These are phyloP conservation scores for Phaffomyces opuntiae DNA, from an alignment of 805 yeast genomes.

Conservation along the genomic window DNA sequence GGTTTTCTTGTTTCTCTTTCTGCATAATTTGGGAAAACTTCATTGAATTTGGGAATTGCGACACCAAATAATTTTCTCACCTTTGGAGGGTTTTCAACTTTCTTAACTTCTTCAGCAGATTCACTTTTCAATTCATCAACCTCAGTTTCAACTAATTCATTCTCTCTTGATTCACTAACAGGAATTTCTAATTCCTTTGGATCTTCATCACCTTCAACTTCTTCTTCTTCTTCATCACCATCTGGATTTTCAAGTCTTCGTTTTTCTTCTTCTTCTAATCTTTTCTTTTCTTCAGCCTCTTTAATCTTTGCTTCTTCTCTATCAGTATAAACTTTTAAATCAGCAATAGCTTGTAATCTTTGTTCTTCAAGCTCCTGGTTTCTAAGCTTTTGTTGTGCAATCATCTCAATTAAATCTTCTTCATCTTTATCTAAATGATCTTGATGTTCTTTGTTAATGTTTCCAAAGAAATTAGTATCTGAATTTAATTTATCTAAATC, in stretches of 20 bases:
- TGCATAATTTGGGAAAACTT: neutral
- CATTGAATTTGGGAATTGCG: neutral
- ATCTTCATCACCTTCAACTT: constrained; percentile 2
- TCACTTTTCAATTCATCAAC: constrained; percentile 10
- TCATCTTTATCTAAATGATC: constrained; percentile 3
- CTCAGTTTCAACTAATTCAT: constrained; percentile 7
- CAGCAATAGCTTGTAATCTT: constrained; percentile 7
- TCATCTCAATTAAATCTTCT: neutral
- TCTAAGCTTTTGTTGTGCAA: constrained; percentile 4
- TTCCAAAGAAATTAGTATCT: constrained; percentile 1
- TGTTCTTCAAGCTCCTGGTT: constrained; percentile 6
- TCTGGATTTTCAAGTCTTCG: neutral
- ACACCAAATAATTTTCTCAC: constrained; percentile 8
- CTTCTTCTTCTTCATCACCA: neutral
- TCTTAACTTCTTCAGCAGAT: constrained; percentile 1
- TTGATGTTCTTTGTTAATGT: constrained; percentile 3
- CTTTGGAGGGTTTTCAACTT: neutral
- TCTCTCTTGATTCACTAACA: constrained; percentile 6
- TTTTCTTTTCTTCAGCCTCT: constrained; percentile 3
- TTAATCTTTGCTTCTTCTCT: constrained; percentile 3
- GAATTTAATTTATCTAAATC: constrained; percentile 4
- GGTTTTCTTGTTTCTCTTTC: constrained; percentile 6
- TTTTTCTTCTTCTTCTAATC: constrained; percentile 2
- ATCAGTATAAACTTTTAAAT: constrained; percentile 4
- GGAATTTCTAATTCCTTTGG: constrained; percentile 7